Conservation (phyloP, 257 asterid genomes). For the Echites panduratus region DNA sequence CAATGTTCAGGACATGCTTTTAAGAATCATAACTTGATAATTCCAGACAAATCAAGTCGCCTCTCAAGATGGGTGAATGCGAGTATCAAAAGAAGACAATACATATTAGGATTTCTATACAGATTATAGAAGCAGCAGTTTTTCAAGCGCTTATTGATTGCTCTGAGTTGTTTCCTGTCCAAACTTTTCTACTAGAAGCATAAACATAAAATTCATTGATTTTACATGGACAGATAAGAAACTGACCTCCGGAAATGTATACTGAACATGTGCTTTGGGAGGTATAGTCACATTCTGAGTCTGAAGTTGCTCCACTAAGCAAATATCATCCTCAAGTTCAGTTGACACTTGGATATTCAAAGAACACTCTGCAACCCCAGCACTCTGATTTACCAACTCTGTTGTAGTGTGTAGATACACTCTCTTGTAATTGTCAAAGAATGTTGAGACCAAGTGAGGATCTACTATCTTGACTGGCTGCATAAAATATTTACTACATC, state of each 20-base stretch:
- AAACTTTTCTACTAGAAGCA: not conserved
- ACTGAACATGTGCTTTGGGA: constrained; percentile 47
- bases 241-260: constrained; percentile 82
- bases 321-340: constrained; percentile 57
- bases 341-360: constrained; percentile 81
- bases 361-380: constrained; percentile 56
- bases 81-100: not conserved
- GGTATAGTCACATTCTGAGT: constrained; percentile 54
- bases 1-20: not conserved
- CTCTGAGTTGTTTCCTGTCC: not conserved
- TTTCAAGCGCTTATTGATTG: not conserved
- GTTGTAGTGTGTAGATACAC: constrained; percentile 69
- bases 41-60: not conserved
- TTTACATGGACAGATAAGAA: constrained; percentile 18
- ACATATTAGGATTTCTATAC: not conserved
- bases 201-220: not conserved
- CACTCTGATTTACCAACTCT: constrained; percentile 68
- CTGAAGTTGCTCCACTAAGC: constrained; percentile 69
- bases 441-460: constrained; percentile 89
- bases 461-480: constrained; percentile 97
- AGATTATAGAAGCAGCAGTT: too few species aligned
- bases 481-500: constrained; percentile 25
- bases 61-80: not conserved
- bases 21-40: not conserved
- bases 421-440: constrained; percentile 60